phyloP scores from a whole-genome alignment of 495 filamentous ascomycete species.

The Trichoderma reesei region DNA sequence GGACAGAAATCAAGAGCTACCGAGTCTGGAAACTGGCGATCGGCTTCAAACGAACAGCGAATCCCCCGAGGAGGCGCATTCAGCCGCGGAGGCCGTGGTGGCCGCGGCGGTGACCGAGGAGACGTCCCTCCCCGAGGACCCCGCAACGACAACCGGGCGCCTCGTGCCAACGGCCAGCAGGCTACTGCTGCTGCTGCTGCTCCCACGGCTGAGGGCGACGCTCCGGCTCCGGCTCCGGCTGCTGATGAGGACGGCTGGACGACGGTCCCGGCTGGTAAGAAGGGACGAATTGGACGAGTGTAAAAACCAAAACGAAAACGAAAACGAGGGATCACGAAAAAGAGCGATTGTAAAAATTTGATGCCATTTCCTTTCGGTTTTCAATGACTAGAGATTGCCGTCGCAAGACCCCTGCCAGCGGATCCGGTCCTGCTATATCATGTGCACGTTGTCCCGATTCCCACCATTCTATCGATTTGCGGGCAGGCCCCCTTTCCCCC shows the following conservation, averaged over 20 bases:
- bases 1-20: conserved; percentile 31
- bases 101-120: conserved; percentile 28
- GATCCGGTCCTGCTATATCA: conserved; percentile 1
- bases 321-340: not conserved
- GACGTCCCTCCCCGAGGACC: conserved; percentile 35
- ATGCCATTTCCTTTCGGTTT: not conserved
- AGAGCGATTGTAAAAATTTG: conserved; percentile 9
- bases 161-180: conserved; percentile 1
- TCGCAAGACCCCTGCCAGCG: conserved; percentile 5
- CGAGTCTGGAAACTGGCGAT: conserved; percentile 45
- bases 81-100: conserved; percentile 22
- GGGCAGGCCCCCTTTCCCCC: not conserved
- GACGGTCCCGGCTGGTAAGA: conserved; percentile 40
- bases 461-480: not conserved
- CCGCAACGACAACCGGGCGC: conserved; percentile 1
- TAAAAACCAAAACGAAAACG: not conserved
- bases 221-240: conserved; percentile 22
- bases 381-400: conserved; percentile 7
- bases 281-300: conserved; percentile 6
- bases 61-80: conserved; percentile 10
- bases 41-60: conserved; percentile 31
- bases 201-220: conserved; percentile 12
- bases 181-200: not conserved
- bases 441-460: not conserved
- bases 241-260: conserved; percentile 70